Base-by-base conservation (phyloP, 2,329 filamentous ascomycete genomes). In the Colletotrichum magnum region DNA sequence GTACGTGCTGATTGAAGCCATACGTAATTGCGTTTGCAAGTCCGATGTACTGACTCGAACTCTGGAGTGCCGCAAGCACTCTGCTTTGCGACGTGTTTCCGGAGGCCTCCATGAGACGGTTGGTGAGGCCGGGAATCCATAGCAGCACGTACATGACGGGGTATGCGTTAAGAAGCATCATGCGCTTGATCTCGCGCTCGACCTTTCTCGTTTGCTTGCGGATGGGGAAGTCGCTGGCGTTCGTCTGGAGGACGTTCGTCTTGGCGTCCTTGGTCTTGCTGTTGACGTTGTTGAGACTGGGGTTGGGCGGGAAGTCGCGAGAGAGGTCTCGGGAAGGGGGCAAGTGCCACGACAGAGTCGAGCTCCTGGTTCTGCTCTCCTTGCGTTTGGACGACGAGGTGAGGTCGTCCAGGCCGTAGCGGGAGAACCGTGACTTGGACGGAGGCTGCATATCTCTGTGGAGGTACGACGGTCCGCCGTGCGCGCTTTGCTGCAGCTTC, bases 1-100 rank as follows among this genome's bases (percentile, higher is more conserved):
- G 61, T 24, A 77, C 56, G 21, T 77, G 71, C 72, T 81, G 78
- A 58, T 79, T 82, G 69, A 79, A 80, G 13, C 79, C 78, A 62
- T 80, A 82, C 1, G 79, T 80, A 24, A 81, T 61, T 2, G 80
- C 79, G 62, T 81, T 82, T 1, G 79, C 80, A 12, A 81, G 62
- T 1, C 79, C 79, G 12, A 82, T 75, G 48, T 76, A 82, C 64
- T 81, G 79, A 6, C 78, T 81, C 53, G 77, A 77, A 21, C 75
- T 74, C 69, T 82, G 80, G 59, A 80, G 59, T 13, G 79, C 74
- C 24, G 57, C 47, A 41, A 78, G 64, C 70, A 74, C 73, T 1
- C 68, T 70, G 52, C 67, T 69, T 13, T 66, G 63, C 0, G 60
- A 61, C 7, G 28, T n/a, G 6, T 71, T 57, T 15, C 72, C 78